phyloP scores from a whole-genome alignment of 75 land plant genomes.

The Cryptomeria japonica region DNA sequence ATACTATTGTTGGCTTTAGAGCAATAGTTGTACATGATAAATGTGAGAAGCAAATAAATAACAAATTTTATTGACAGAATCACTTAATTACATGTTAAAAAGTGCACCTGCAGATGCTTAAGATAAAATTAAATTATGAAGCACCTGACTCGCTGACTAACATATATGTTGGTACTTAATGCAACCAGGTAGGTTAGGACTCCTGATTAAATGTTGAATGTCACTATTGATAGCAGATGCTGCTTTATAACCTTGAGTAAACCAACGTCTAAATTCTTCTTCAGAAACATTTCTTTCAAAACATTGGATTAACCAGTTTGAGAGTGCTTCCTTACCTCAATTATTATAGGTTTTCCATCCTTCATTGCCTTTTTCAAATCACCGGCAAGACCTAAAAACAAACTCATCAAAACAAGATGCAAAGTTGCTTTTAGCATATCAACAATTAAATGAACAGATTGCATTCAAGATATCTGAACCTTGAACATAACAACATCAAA shows the following conservation, averaged over 20 bases:
- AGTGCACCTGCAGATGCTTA: not conserved
- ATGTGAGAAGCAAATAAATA: not conserved
- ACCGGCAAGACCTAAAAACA: conserved; percentile 78
- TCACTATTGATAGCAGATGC: not conserved
- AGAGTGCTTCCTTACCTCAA: conserved; percentile 61
- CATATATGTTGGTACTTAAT: not conserved
- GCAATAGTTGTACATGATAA: not conserved
- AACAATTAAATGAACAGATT: not conserved
- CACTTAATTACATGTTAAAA: not conserved
- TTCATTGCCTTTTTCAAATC: conserved; percentile 96
- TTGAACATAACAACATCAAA: not conserved
- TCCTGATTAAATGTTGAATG: too few relatives aligned
- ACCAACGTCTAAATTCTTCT: not conserved
- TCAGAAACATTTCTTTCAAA: not conserved
- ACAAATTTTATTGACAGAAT: not conserved
- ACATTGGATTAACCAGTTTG: not conserved
- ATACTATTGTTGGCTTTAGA: not conserved
- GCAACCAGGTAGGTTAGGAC: not conserved
- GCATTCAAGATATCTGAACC: conserved; percentile 4
- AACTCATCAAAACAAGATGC: not conserved
- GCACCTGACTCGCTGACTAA: not conserved
- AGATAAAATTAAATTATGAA: not conserved
- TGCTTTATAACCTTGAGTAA: not conserved
- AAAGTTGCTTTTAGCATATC: not conserved
- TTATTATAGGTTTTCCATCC: conserved; percentile 96